These are phyloP conservation scores for Cyclotella baltica DNA, from an alignment of 108 stramenopile genomes.

Conservation along the genomic window DNA sequence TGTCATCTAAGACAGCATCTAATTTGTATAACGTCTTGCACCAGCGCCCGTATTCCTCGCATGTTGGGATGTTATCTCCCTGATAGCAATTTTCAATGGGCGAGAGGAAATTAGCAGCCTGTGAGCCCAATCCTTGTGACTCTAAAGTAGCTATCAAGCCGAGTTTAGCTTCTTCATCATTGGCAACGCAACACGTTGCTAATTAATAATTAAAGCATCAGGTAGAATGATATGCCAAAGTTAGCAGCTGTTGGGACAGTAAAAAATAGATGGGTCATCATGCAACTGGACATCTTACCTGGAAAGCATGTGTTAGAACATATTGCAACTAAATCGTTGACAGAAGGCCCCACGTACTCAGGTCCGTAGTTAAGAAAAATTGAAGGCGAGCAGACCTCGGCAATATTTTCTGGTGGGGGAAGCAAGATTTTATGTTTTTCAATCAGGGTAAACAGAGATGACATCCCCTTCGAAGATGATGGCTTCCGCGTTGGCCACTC, in stretches of 20 bases:
- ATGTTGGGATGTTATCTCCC: constrained; percentile 17
- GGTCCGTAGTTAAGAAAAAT: constrained; percentile 23
- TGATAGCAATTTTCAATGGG: constrained; percentile 20
- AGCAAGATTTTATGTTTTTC: not conserved
- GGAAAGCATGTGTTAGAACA: constrained; percentile 32
- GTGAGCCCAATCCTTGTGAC: constrained; percentile 24
- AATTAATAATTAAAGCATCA: not conserved
- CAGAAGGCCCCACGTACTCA: not conserved
- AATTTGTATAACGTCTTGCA: constrained; percentile 24
- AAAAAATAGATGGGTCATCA: too few species aligned
- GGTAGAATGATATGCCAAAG: not conserved
- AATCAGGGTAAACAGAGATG: not conserved
- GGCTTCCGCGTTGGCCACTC: constrained; percentile 29
- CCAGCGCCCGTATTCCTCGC: constrained; percentile 23
- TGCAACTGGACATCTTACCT: constrained; percentile 8
- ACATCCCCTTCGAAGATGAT: constrained; percentile 1
- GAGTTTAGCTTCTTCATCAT: constrained; percentile 23
- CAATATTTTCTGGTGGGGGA: constrained; percentile 37
- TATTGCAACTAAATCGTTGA: constrained; percentile 10
- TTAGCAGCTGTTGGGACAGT: not conserved
- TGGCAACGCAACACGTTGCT: constrained; percentile 28
- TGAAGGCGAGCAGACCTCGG: constrained; percentile 31
- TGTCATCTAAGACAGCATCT: constrained; percentile 7
- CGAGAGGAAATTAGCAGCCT: constrained; percentile 12
- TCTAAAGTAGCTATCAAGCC: constrained; percentile 5